These are phyloP conservation scores for Aquilaria agallochum DNA, from an alignment of 441 rosid species.

Conservation along the genomic window DNA sequence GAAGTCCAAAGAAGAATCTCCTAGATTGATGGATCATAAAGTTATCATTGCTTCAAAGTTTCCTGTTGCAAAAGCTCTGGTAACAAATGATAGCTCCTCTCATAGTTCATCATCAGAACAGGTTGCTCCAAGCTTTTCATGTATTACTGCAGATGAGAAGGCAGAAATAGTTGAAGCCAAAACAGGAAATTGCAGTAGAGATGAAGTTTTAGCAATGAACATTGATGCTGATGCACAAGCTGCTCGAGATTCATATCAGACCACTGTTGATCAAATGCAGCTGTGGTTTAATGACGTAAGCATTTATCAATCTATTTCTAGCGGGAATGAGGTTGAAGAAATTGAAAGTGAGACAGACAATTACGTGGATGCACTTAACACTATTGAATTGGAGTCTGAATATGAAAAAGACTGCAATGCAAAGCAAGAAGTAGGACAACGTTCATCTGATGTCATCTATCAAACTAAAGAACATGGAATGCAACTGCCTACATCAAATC, in stretches of 20 bases:
- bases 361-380: slow-evolving; percentile 83
- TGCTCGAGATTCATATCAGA: slow-evolving; percentile 1
- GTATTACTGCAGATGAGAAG: slow-evolving; percentile 82
- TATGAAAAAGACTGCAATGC: slow-evolving; percentile 45
- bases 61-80: too few relatives aligned
- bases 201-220: too few relatives aligned
- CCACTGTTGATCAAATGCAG: slow-evolving; percentile 24
- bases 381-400: slow-evolving; percentile 82
- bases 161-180: slow-evolving; percentile 44
- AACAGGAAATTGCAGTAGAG: too few relatives aligned
- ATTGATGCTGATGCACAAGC: slow-evolving; percentile 7
- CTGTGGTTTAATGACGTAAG: slow-evolving; percentile 23
- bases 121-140: slow-evolving; percentile 37
- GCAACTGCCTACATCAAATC: too few relatives aligned
- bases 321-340: slow-evolving; percentile 34
- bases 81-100: slow-evolving; percentile 15
- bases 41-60: too few relatives aligned
- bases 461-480: slow-evolving; percentile 7
- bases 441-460: slow-evolving; percentile 10
- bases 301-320: slow-evolving; percentile 24
- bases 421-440: slow-evolving; percentile 41
- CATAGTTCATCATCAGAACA: slow-evolving; percentile 35
- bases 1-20: slow-evolving; percentile 32
- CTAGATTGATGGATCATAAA: slow-evolving; percentile 26
- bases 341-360: slow-evolving; percentile 79